Evolutionary conservation across 805 yeast species (phyloP), one percentile per base, ranked within the genome.

Genomic region (Nakazawaea ishiwadae): DNA sequence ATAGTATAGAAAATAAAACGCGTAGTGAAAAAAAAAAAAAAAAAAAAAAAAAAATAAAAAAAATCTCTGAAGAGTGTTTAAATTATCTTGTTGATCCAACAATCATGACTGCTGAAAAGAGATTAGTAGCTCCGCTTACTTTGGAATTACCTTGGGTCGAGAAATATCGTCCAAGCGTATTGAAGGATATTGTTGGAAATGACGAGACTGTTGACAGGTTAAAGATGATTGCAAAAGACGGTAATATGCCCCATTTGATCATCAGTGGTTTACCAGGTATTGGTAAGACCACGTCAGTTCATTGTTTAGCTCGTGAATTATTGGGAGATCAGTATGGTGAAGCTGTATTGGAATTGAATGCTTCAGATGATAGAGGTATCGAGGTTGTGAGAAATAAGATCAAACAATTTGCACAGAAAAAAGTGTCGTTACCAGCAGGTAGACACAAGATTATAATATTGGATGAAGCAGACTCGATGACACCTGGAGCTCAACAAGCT

Each of bases 401-500:
- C 65, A 93, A 93, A 62, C 88, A 86, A 47, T 93, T 93, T 73
- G 98, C 99, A 3, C 97, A 89, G 56, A 90, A 90, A 53, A 90
- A 87, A 58, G 91, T 90, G 36, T 80, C 72, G 55, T 67, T 93
- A 48, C 96, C 96, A 0, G 75, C 81, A 0, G 96, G 96, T 1
- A 74, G 91, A 51, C 97, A 91, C 58, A 93, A 93, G 71, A 86
- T 93, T 42, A 75, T 93, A 50, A 91, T 93, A 40, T 65, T 93
- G 49, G 99, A 91, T 62, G 99, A 89, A 63, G 97, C 96, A 0
- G 97, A 89, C 58, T 82, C 93, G 10, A 89, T 89, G 97, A 89
- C 97, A 0, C 88, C 95, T 0, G 96, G 96, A 29, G 96, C 97
- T 2, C 97, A 89, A 59, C 96, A 87, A 59, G 97, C 97, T 0